Evolutionary conservation across 2,329 filamentous ascomycete species (phyloP), one percentile per base, ranked within the genome.

Genomic region (Xylaria hypoxylon): DNA sequence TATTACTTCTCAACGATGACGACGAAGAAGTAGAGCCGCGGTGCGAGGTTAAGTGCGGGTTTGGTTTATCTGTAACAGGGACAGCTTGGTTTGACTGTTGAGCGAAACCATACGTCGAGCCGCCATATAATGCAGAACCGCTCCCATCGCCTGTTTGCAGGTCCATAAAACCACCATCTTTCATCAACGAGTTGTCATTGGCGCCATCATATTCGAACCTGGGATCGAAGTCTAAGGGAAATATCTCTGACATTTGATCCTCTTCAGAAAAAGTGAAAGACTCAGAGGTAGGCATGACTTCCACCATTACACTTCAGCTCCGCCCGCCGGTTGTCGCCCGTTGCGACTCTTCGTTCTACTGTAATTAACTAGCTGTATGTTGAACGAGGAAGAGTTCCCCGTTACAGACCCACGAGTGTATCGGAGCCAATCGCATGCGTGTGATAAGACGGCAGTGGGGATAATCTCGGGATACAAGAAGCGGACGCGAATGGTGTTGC

Each of bases 161-260:
- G 3, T 76, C 70, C 44, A 77, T 73, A 10, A 76, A 71, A 55
- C 72, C 75, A 19, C 68, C 73, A 17, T 74, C 72, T 28, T 74
- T 73, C 56, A 76, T 71, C 42, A 75, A 64, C 8, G 69, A 53
- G 50, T 70, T 65, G 45, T 78, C 64, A 50, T 77, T 68, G 51
- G 77, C 76, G 42, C 79, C 76, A 67, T 80, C 77, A 50, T 80
- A 77, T 59, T 80, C 78, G 59, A 80, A 77, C 62, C 79, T 78
- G 50, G 72, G 71, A 59, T 77, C 76, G 45, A 73, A 70, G 31
- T 77, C 72, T 64, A 68, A 74, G 47, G 64, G 66, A 63, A 75
- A 73, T 77, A 80, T 79, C 60, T 79, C 77, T 47, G 79, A 59
- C 59, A 77, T 76, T 28, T 76, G 75, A 65, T 77, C 76, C 33